Conservation (phyloP, 1,139 yeast species). For the Geotrichum europaeum region DNA sequence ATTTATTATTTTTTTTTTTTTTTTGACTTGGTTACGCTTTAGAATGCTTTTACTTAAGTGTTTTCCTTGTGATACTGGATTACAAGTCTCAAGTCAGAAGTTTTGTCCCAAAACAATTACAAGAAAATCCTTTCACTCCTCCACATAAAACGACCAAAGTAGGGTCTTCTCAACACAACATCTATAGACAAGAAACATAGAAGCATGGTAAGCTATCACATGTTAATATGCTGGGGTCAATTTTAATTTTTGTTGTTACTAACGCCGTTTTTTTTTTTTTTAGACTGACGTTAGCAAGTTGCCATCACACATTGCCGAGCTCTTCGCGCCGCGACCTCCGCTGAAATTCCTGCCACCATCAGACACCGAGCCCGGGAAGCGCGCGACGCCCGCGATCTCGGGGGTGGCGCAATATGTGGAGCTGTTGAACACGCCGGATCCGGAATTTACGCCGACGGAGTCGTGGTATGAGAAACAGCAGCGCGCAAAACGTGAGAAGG, state of each 20-base stretch:
- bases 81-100: not conserved
- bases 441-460: conserved; percentile 33
- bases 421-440: conserved; percentile 36
- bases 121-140: not conserved
- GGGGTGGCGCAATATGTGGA: conserved; percentile 46
- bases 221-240: not conserved
- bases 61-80: not conserved
- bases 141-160: not conserved
- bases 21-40: not conserved
- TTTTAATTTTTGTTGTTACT: not conserved
- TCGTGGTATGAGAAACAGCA: conserved; percentile 37
- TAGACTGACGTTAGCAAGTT: conserved; percentile 46
- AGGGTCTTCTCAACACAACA: not conserved
- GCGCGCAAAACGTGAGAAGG: conserved; percentile 33
- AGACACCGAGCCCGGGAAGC: conserved; percentile 48
- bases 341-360: conserved; percentile 46
- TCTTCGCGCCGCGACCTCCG: conserved; percentile 72
- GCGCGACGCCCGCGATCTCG: conserved; percentile 48
- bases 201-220: not conserved
- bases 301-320: conserved; percentile 57
- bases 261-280: not conserved
- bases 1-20: not conserved
- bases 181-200: not conserved
- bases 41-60: not conserved
- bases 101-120: not conserved